Percentiles rank a stretch among this genome's conserved stretches.
These are phyloP conservation scores for Cardamine occulta DNA, from an alignment of 345 rosid species.

Conservation along the genomic window DNA sequence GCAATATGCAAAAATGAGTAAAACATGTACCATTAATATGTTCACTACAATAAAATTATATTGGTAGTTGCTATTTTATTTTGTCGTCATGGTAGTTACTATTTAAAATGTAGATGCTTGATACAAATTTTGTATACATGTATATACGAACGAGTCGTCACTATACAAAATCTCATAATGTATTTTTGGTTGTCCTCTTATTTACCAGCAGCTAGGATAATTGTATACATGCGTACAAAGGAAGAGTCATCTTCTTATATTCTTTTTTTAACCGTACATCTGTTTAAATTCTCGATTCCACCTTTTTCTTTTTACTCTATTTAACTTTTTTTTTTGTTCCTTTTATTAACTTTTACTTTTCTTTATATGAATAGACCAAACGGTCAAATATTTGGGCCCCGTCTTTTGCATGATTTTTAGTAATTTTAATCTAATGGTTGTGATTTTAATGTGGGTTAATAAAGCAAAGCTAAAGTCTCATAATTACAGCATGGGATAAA, in stretches of 20 bases:
- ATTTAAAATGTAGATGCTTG: background rate
- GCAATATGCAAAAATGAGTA: background rate
- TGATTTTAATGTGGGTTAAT: conserved; percentile 35
- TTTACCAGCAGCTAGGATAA: conserved; percentile 40
- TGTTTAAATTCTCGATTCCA: conserved; percentile 26
- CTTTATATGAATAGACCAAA: conserved; percentile 45
- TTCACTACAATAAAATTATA: background rate
- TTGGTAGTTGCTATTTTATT: background rate
- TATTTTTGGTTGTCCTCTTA: conserved; percentile 30
- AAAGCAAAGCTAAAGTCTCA: conserved; percentile 46
- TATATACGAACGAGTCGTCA: conserved; percentile 25
- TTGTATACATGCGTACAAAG: conserved; percentile 47
- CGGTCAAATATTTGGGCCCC: conserved; percentile 47
- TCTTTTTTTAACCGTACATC: conserved; percentile 31
- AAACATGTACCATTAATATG: background rate
- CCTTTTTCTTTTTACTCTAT: conserved; percentile 28
- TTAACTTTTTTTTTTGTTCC: conserved; percentile 2
- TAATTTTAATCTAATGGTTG: conserved; percentile 12
- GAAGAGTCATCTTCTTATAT: conserved; percentile 45
- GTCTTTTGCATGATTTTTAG: conserved; percentile 41
- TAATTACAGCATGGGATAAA: conserved; percentile 46
- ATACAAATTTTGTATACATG: background rate
- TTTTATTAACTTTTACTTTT: conserved; percentile 41
- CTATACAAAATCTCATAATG: conserved; percentile 32
- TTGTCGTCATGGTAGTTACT: background rate